Evolutionary conservation across 495 filamentous ascomycete genomes (phyloP).

Genomic region (Aspergillus carlsbadensis): DNA sequence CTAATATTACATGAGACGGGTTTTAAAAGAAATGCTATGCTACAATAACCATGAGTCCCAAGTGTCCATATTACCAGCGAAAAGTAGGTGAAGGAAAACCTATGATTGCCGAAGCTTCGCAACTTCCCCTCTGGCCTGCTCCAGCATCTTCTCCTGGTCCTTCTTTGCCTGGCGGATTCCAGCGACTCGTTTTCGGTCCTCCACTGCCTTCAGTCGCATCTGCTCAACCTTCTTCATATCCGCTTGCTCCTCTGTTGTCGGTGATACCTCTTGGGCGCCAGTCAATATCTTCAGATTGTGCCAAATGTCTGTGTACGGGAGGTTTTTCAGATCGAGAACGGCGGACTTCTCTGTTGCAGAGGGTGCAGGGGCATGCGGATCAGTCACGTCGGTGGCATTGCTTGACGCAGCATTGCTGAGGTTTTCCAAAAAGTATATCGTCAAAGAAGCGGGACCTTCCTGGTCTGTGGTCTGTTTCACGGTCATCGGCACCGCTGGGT

Average conservation of each 20-base stretch:
- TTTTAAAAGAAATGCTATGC: conserved; percentile 38
- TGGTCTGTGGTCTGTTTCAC: conserved; percentile 64
- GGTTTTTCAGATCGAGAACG: conserved; percentile 36
- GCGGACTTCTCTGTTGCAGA: conserved; percentile 33
- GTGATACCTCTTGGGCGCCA: conserved; percentile 57
- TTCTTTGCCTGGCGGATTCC: conserved; percentile 57
- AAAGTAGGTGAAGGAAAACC: conserved; percentile 2
- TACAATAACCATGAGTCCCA: conserved; percentile 31
- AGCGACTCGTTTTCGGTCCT: conserved; percentile 57
- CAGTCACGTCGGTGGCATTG: conserved; percentile 27
- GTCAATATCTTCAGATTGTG: conserved; percentile 66
- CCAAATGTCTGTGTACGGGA: conserved; percentile 60
- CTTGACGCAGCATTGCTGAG: conserved; percentile 32
- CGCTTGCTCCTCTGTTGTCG: conserved; percentile 59
- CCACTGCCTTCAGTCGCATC: conserved; percentile 45
- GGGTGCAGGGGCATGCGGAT: conserved; percentile 38
- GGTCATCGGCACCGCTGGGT: conserved; percentile 79
- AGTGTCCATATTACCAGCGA: not conserved
- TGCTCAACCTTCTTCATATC: conserved; percentile 61
- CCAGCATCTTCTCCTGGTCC: conserved; percentile 61
- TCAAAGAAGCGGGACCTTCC: conserved; percentile 61
- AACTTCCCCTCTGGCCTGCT: conserved; percentile 54
- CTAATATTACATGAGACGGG: conserved; percentile 31
- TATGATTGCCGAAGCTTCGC: conserved; percentile 38
- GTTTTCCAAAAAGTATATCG: conserved; percentile 64